phyloP scores from a whole-genome alignment of 2,329 filamentous ascomycete species.

The Xylaria sp. region DNA sequence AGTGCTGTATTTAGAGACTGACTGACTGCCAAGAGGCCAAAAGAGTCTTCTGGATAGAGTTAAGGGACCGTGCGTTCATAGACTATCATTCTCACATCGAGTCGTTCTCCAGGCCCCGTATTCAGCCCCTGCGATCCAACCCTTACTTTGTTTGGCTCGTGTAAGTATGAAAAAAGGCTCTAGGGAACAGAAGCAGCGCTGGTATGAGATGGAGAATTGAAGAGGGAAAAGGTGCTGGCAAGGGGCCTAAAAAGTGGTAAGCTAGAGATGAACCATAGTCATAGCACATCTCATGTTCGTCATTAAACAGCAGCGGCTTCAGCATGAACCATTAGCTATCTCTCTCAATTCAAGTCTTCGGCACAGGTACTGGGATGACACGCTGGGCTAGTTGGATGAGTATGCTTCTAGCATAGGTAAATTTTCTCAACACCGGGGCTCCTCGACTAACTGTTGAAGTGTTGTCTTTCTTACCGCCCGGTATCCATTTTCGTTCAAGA shows the following conservation, averaged over 20 bases:
- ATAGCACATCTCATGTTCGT: conserved; percentile 6
- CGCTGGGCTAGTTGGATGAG: background rate
- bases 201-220: too few relatives aligned
- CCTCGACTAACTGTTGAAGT: conserved; percentile 5
- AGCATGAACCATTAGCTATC: background rate
- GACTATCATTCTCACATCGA: too few relatives aligned
- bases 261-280: conserved; percentile 4
- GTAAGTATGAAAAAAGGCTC: too few relatives aligned
- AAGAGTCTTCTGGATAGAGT: too few relatives aligned
- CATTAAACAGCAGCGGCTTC: background rate
- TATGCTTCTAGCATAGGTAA: background rate
- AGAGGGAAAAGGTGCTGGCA: too few relatives aligned
- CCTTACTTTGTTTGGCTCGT: too few relatives aligned
- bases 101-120: too few relatives aligned
- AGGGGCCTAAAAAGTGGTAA: conserved; percentile 6
- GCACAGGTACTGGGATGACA: background rate
- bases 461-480: background rate
- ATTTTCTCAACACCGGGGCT: conserved; percentile 5
- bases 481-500: background rate
- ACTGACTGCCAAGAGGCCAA: too few relatives aligned
- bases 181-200: too few relatives aligned
- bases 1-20: too few relatives aligned
- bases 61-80: too few relatives aligned
- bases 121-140: too few relatives aligned
- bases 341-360: conserved; percentile 20